Base-by-base conservation (phyloP, 2,329 filamentous ascomycete genomes). In the Thelonectria discophora region DNA sequence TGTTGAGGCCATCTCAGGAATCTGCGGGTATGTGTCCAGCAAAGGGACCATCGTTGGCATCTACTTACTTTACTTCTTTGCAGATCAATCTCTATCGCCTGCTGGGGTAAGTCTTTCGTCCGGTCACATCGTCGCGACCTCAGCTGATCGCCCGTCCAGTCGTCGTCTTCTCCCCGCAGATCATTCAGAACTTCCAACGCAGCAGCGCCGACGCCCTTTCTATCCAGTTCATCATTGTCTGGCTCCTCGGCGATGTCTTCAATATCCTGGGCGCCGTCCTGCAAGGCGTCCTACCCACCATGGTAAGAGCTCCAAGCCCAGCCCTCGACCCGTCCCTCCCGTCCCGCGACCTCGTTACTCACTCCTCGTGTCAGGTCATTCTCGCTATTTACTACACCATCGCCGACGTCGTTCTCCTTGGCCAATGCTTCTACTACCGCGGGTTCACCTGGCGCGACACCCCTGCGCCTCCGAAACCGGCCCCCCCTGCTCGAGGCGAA, bases 121-220 rank as follows among this genome's bases (percentile, higher is more conserved):
- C 27, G 39, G 24, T 55, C 24, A 30, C 39, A 54, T 40, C 17
- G 48, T 13, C 55, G 15, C 27, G 55, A 15, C 37, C 55, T 45
- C 5, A 32, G 54, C 70, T 71, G 59, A 70, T 59, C 49, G 43
- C 34, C 42, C 62, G 40, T 30, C 45, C 60, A 80, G 91, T 98
- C 59, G 92, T 98, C 37, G 95, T 99, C 60, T 99, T 97, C 80
- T 95, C 93, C 1, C 95, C 95, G 2, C 95, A 99, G 71, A 97
- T 99, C 70, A 90, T 97, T 70, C 93, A 97, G 74, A 97, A 97
- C 75, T 97, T 97, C 80, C 89, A 89, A 65, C 87, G 93, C 58
- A 82, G 87, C 67, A 96, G 91, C 42, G 92, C 93, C 60, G 93
- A 97, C 75, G 94, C 93, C 2, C 84, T 98, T 1, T 97, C 92